phyloP scores from a whole-genome alignment of 768 basidiomycete species.

The Chalciporus chontae region DNA sequence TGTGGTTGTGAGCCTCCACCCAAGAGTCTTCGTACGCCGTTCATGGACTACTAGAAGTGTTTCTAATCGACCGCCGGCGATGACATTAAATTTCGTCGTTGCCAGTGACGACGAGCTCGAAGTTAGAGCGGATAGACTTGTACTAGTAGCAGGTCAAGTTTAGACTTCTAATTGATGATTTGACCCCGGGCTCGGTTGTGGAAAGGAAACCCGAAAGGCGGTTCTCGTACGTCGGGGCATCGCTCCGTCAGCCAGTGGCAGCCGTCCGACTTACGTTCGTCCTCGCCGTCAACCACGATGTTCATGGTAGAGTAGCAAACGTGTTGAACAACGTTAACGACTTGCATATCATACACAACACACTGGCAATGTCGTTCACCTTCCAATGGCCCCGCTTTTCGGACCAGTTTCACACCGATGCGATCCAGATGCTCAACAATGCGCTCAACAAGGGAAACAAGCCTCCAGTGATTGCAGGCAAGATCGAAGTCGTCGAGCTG shows the following conservation, averaged over 20 bases:
- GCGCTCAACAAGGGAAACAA: slow-evolving; percentile 97
- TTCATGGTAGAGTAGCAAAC: slow-evolving; percentile 3
- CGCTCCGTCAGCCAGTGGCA: not conserved
- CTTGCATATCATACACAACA: slow-evolving; percentile 1
- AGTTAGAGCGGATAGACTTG: not conserved
- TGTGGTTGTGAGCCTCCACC: slow-evolving; percentile 37
- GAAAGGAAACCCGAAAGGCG: not conserved
- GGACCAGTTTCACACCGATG: slow-evolving; percentile 94
- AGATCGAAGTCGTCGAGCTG: slow-evolving; percentile 96
- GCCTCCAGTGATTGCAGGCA: slow-evolving; percentile 95
- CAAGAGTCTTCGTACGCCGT: slow-evolving; percentile 69
- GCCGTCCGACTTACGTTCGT: slow-evolving; percentile 13
- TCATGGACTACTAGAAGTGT: slow-evolving; percentile 40
- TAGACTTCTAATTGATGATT: too few relatives aligned
- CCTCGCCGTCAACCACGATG: slow-evolving; percentile 20
- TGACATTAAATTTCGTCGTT: slow-evolving; percentile 22
- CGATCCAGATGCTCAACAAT: slow-evolving; percentile 94
- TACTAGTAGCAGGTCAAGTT: not conserved
- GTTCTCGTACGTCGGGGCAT: not conserved
- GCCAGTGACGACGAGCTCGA: not conserved
- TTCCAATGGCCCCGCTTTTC: slow-evolving; percentile 98
- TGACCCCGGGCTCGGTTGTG: not conserved
- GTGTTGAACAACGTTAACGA: not conserved
- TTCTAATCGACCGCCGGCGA: slow-evolving; percentile 9
- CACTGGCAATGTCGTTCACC: slow-evolving; percentile 67